These are phyloP conservation scores for Leptodontidium sp. DNA, from an alignment of 2,329 filamentous ascomycete genomes.

Conservation along the genomic window DNA sequence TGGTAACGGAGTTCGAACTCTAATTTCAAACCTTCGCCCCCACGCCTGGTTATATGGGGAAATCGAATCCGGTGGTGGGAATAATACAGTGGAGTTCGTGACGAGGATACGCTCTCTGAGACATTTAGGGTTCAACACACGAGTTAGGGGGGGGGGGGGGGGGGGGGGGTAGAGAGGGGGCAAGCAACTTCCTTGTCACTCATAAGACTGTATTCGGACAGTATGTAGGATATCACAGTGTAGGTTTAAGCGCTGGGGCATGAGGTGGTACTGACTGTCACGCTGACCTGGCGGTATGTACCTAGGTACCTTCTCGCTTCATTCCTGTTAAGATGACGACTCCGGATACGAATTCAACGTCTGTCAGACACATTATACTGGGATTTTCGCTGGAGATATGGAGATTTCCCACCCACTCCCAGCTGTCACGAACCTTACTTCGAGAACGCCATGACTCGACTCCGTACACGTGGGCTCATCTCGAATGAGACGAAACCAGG, in stretches of 20 bases:
- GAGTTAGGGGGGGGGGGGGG: not conserved
- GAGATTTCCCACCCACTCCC: conserved; percentile 3
- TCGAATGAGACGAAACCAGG: not conserved
- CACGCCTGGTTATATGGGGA: not conserved
- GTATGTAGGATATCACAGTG: not conserved
- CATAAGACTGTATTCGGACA: not conserved
- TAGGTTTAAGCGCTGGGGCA: not conserved
- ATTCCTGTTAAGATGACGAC: not conserved
- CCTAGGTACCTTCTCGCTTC: not conserved
- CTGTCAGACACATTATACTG: not conserved
- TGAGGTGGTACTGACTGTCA: not conserved
- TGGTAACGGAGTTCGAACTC: conserved; percentile 4
- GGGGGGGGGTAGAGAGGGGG: not conserved
- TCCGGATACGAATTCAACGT: conserved; percentile 1
- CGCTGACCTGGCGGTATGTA: not conserved
- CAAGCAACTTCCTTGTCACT: not conserved
- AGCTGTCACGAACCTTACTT: not conserved
- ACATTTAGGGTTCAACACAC: not conserved
- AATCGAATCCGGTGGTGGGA: not conserved
- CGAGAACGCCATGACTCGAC: not conserved
- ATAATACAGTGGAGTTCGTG: not conserved
- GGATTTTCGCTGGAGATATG: conserved; percentile 3
- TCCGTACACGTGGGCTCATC: not conserved
- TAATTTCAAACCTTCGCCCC: conserved; percentile 1
- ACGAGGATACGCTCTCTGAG: not conserved